A percentile compares a stretch with the other conserved stretches of the same genome.
These are phyloP conservation scores for Vinca major DNA, from an alignment of 305 asterid species.

Conservation along the genomic window DNA sequence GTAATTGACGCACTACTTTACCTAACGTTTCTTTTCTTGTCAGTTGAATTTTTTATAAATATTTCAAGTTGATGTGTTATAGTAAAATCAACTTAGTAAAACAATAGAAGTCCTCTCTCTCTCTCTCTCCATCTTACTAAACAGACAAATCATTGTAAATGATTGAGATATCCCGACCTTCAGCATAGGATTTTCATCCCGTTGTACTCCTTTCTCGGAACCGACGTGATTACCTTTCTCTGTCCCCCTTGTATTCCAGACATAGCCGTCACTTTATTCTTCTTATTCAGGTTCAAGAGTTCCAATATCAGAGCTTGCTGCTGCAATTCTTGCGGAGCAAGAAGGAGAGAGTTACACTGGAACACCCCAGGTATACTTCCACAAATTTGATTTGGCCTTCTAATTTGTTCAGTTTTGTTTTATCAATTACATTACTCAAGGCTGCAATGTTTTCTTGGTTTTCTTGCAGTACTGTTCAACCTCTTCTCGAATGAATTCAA, in stretches of 20 bases:
- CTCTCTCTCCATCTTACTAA: not conserved
- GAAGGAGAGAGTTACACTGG: constrained; percentile 21
- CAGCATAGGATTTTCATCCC: not conserved
- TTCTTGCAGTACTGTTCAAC: constrained; percentile 33
- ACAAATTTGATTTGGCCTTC: not conserved
- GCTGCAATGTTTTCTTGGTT: constrained; percentile 5
- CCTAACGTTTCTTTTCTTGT: not conserved
- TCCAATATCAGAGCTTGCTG: constrained; percentile 54
- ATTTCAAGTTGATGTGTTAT: not conserved
- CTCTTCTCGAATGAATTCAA: constrained; percentile 17
- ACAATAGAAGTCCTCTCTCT: not conserved
- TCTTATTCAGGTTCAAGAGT: constrained; percentile 57
- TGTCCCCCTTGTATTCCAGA: not conserved
- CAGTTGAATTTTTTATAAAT: no score
- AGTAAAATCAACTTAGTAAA: not conserved
- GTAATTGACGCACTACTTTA: not conserved
- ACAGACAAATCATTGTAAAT: not conserved
- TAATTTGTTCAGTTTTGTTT: not conserved
- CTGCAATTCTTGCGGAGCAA: constrained; percentile 44
- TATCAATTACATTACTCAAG: constrained; percentile 1
- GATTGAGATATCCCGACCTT: not conserved
- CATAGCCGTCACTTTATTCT: constrained; percentile 4
- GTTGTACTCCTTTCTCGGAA: not conserved
- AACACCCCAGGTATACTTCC: constrained; percentile 36
- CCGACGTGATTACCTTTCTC: not conserved